These are phyloP conservation scores for Aspergillus intermedius DNA, from an alignment of 2,329 filamentous ascomycete genomes.

Conservation along the genomic window DNA sequence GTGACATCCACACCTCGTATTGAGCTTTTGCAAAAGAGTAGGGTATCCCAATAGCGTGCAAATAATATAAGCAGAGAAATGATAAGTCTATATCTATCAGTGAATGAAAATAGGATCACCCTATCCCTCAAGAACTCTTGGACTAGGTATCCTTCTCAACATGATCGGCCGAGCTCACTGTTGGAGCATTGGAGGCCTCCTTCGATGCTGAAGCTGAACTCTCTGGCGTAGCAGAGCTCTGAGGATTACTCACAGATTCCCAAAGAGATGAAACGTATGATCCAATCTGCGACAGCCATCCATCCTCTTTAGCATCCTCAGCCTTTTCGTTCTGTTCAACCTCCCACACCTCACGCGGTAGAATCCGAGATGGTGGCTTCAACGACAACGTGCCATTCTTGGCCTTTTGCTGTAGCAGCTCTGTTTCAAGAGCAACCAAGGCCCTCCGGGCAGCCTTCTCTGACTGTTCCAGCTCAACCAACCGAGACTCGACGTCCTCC, in stretches of 20 bases:
- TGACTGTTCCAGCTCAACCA: constrained; percentile 52
- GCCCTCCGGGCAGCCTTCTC: constrained; percentile 36
- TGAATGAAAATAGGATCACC: neutral
- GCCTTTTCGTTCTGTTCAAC: constrained; percentile 23
- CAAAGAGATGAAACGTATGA: constrained; percentile 28
- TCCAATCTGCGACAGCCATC: constrained; percentile 28
- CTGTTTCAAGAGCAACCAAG: constrained; percentile 41
- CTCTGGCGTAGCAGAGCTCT: neutral
- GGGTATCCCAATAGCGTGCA: neutral
- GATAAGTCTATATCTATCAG: neutral
- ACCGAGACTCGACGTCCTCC: constrained; percentile 54
- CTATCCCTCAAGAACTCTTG: neutral
- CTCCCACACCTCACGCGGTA: constrained; percentile 38
- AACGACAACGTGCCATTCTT: constrained; percentile 25
- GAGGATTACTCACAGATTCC: constrained; percentile 2
- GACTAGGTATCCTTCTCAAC: neutral
- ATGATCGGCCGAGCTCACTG: neutral
- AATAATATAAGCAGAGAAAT: neutral
- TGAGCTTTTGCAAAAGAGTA: neutral
- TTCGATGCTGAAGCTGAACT: neutral
- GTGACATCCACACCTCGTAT: neutral
- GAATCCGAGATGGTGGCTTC: constrained; percentile 26
- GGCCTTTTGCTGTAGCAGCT: constrained; percentile 36
- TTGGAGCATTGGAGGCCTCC: neutral
- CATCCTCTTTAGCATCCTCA: constrained; percentile 19